Percentiles rank a stretch among this genome's conserved stretches.
Conservation (phyloP, 805 yeast species). For the Saccharomycopsis schoenii region DNA sequence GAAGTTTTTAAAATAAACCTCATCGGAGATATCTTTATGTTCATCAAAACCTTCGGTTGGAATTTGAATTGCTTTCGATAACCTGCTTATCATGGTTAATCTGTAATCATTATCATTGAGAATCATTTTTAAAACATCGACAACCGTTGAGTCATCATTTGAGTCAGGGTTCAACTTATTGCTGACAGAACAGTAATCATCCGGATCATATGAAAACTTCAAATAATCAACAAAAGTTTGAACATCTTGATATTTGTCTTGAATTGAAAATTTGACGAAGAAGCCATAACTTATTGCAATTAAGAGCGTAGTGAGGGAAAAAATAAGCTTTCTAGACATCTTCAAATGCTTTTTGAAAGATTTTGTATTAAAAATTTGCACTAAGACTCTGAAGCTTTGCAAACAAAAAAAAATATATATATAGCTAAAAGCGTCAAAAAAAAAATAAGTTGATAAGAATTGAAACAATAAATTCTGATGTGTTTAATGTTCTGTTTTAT, state of each 20-base stretch:
- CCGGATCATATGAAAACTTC: background rate
- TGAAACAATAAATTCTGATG: too few species aligned
- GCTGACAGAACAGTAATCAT: background rate
- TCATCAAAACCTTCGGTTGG: constrained; percentile 40
- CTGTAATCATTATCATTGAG: constrained; percentile 28
- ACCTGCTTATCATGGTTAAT: constrained; percentile 30
- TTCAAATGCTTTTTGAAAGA: too few species aligned
- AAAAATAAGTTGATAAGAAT: too few species aligned
- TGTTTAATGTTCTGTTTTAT: too few species aligned
- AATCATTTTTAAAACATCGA: constrained; percentile 27
- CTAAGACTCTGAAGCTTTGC: too few species aligned
- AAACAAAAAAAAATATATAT: too few species aligned
- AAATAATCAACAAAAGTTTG: background rate
- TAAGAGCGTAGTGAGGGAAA: background rate
- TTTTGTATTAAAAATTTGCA: too few species aligned
- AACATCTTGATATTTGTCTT: background rate
- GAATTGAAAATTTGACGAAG: background rate
- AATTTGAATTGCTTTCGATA: constrained; percentile 41
- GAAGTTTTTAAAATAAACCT: constrained; percentile 39
- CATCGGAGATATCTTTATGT: constrained; percentile 23
- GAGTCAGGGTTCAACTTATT: background rate
- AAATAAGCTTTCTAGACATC: background rate
- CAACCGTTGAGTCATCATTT: background rate
- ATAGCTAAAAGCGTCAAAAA: too few species aligned
- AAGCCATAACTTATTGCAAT: background rate